Evolutionary conservation across 192 early-diverging fungal genomes (phyloP), one percentile per base, ranked within the genome.

Genomic region (Funneliformis mosseae): DNA sequence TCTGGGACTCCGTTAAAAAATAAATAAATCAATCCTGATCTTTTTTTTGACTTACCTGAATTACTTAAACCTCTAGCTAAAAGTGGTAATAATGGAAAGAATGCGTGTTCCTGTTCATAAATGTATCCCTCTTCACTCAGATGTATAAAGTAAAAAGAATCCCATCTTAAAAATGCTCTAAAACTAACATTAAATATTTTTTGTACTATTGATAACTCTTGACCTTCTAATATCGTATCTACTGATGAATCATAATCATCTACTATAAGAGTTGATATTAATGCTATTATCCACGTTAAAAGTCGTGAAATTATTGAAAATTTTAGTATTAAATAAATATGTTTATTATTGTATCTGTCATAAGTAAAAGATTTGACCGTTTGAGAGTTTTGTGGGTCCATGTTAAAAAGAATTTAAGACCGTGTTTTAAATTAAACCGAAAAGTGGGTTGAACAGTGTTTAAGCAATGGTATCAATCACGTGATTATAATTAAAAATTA

Each of bases 91-190:
- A 94, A 85, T 12, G 97, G 96, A 78, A 96, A 94, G 80, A 98
- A 98, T 0, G 97, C 97, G 84, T 92, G 88, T 76, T 92, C 93
- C 81, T 98, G 95, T 81, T 98, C 97, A 83, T 92, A 95, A 1
- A 90, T 81, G 80, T 98, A 98, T 4, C 93, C 93, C 28, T 88
- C 72, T 77, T 92, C 88, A 1, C 95, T 90, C 70, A 96, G 93
- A 60, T 92, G 87, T 28, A 92, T 74, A 87, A 96, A 96, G 83
- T 97, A 97, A 76, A 97, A 89, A 0, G 94, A 90, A 81, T 98
- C 97, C 97, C 97, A 98, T 8, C 95, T 87, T 8, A 96, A 83
- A 81, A 94, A 92, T 4, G 91, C 88, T 42, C 82, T 81, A 81
- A 83, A 85, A 68, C 81, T 43, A 73, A 72, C 41, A 43, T 83